Conservation (phyloP, 2,329 filamentous ascomycete species). For the Chlorencoelia australis region DNA sequence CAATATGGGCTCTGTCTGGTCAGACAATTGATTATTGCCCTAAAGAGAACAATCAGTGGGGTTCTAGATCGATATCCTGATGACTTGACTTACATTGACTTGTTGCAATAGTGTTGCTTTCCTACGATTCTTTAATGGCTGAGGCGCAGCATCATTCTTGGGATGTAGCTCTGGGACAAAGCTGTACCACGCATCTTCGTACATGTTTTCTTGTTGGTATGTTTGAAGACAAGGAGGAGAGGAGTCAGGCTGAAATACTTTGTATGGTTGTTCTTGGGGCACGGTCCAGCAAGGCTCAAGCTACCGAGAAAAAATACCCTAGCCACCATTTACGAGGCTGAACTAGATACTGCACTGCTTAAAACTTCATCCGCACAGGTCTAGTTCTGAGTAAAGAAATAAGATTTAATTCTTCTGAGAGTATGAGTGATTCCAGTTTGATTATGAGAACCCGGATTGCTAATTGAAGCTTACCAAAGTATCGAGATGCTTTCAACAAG, state of each 20-base stretch:
- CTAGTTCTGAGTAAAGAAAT: too few species aligned
- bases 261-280: not conserved
- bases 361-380: too few species aligned
- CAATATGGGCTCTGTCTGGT: slow-evolving; percentile 44
- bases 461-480: too few species aligned
- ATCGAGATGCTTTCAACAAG: slow-evolving; percentile 18
- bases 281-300: slow-evolving; percentile 4
- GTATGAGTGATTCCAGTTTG: too few species aligned
- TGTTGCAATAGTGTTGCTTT: slow-evolving; percentile 61
- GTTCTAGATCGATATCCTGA: too few species aligned
- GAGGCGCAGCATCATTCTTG: slow-evolving; percentile 36
- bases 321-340: too few species aligned
- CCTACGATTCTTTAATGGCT: slow-evolving; percentile 47
- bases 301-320: too few species aligned
- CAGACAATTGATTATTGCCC: slow-evolving; percentile 42
- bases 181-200: slow-evolving; percentile 78
- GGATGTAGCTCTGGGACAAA: slow-evolving; percentile 55
- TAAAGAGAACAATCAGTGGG: slow-evolving; percentile 33
- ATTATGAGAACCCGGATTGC: too few species aligned
- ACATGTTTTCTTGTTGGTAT: slow-evolving; percentile 42
- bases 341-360: too few species aligned
- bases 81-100: slow-evolving; percentile 47
- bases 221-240: not conserved
- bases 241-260: slow-evolving; percentile 5
- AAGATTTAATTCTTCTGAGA: too few species aligned